Conservation (phyloP, 2,329 filamentous ascomycete species). For the Neopestalotiopsis sp. region DNA sequence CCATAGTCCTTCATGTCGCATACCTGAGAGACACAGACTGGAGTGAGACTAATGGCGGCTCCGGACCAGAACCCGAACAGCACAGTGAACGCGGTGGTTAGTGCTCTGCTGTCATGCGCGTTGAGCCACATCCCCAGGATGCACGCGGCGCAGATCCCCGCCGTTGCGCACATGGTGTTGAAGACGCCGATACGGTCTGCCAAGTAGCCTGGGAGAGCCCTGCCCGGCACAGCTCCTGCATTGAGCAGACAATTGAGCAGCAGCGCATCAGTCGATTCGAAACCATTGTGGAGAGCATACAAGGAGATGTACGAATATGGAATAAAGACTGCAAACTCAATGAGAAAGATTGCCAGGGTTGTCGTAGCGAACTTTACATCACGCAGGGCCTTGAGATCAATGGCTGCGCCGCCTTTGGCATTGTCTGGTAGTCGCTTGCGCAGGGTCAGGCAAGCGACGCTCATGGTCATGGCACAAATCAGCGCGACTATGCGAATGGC, state of each 20-base stretch:
- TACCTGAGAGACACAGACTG: slow-evolving; percentile 73
- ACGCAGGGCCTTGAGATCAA: slow-evolving; percentile 48
- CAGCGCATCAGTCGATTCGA: slow-evolving; percentile 31
- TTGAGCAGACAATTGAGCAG: slow-evolving; percentile 69
- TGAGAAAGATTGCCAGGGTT: slow-evolving; percentile 45
- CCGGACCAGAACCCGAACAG: slow-evolving; percentile 55
- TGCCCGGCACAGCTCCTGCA: slow-evolving; percentile 67
- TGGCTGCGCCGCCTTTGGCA: slow-evolving; percentile 32
- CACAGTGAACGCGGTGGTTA: slow-evolving; percentile 48
- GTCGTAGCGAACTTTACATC: slow-evolving; percentile 47
- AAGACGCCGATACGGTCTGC: slow-evolving; percentile 71
- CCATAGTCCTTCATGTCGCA: slow-evolving; percentile 72
- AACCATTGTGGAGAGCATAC: slow-evolving; percentile 38
- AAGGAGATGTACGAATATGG: slow-evolving; percentile 52
- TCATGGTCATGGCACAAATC: slow-evolving; percentile 31
- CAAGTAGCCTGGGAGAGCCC: slow-evolving; percentile 68
- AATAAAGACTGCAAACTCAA: slow-evolving; percentile 55
- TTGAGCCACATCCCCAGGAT: slow-evolving; percentile 50
- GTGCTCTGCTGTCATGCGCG: slow-evolving; percentile 43
- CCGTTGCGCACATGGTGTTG: slow-evolving; percentile 67
- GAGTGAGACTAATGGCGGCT: slow-evolving; percentile 61
- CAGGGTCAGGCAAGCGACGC: slow-evolving; percentile 29
- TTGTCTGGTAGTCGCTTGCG: slow-evolving; percentile 41
- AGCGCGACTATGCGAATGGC: slow-evolving; percentile 38
- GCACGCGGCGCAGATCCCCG: slow-evolving; percentile 49